These are phyloP conservation scores for Imleria badia DNA, from an alignment of 768 basidiomycete species.

Conservation along the genomic window DNA sequence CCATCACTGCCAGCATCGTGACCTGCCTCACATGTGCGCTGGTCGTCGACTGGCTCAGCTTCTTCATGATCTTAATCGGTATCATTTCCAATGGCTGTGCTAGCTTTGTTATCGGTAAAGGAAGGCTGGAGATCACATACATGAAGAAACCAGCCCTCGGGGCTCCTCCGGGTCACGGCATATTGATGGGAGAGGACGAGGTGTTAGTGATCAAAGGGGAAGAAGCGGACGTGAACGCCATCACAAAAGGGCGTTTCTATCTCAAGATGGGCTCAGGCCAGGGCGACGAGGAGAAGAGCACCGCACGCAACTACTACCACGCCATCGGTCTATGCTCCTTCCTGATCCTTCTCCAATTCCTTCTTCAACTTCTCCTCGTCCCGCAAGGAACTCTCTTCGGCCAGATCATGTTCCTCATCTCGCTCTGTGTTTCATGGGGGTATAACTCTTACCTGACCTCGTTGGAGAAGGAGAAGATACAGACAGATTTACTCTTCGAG, in stretches of 20 bases:
- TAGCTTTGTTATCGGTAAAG: conserved; percentile 26
- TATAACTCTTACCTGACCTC: conserved; percentile 34
- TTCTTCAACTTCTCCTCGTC: conserved; percentile 32
- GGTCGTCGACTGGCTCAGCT: conserved; percentile 30
- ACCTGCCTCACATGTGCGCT: conserved; percentile 25
- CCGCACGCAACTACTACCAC: background rate
- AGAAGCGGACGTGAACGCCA: conserved; percentile 26
- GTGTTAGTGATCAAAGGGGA: conserved; percentile 30
- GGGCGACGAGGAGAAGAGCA: background rate
- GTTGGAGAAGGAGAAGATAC: conserved; percentile 33
- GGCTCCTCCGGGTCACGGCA: conserved; percentile 31
- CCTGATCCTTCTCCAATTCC: conserved; percentile 28
- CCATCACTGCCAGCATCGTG: conserved; percentile 24
- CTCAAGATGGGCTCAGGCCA: conserved; percentile 8
- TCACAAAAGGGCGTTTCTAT: conserved; percentile 30
- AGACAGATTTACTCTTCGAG: conserved; percentile 11
- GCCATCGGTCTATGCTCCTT: conserved; percentile 26
- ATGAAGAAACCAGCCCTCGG: conserved; percentile 15
- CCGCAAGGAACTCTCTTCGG: conserved; percentile 34
- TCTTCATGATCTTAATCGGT: conserved; percentile 33
- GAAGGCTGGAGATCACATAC: conserved; percentile 14
- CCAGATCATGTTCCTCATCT: conserved; percentile 32
- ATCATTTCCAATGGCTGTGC: conserved; percentile 32
- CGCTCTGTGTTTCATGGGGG: conserved; percentile 31
- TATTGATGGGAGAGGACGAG: conserved; percentile 16